Base-by-base conservation (phyloP, 306 rosid genomes). In the Quercus parvula region DNA sequence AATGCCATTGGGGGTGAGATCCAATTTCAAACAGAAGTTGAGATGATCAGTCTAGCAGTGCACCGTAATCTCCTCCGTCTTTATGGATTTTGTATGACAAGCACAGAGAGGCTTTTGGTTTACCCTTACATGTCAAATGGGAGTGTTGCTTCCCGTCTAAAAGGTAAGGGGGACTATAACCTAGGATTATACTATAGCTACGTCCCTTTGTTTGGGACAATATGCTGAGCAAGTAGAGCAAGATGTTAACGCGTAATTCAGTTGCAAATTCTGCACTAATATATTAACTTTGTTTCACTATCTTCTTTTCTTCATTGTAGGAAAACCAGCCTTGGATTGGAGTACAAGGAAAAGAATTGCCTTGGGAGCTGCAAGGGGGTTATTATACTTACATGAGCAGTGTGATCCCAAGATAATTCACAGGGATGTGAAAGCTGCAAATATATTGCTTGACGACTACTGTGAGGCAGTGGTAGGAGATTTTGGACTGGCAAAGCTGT, bases 391-490 rank as follows among this genome's bases (percentile, higher is more conserved):
- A 78, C 99, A 96, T 79, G 99, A 96, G 82, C 99, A 96, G 54
- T 96, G 99, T 85, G 99, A 96, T 24, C 99, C 99, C 25, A 96
- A 96, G 88, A 96, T 96, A 49, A 93, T 96, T 81, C 99, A 96
- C 62, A 88, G 99, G 73, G 99, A 96, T 75, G 99, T 96, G 6
- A 96, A 96, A 83, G 99, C 99, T 69, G 99, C 98, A 73, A 96
- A 96, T 76, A 90, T 96, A 68, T 85, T 93, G 80, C 98, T 96
- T 62, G 98, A 96, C 24, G 99, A 96, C 69, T 69, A 87, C 56
- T 96, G 85, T 75, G 99, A 96, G 81, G 99, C 93, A n/a, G 94
- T 96, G 63, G 98, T 96, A 18, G 99, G 99, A 73, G 99, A 96
- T 82, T 96, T 96, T 73, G 99, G 99, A 56, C 75, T 96, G 76